phyloP scores from a whole-genome alignment of 169 alveolate genomes.

The Blepharisma undulans region DNA sequence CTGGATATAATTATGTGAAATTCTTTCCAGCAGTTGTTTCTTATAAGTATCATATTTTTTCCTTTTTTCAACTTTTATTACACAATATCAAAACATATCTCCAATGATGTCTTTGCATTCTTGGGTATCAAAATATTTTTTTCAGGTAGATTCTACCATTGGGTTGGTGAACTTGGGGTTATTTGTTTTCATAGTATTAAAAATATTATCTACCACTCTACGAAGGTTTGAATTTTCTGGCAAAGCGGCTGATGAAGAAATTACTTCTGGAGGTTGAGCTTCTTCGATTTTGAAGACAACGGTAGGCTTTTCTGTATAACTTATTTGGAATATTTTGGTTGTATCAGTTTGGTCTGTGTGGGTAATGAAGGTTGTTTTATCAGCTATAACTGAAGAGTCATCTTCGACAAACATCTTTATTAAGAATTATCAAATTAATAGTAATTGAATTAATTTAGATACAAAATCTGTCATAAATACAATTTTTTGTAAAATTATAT shows the following conservation, averaged over 20 bases:
- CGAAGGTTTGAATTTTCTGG: background rate
- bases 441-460: too few relatives aligned
- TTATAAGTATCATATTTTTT: conserved; percentile 33
- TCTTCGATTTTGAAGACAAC: background rate
- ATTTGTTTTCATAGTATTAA: background rate
- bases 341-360: too few relatives aligned
- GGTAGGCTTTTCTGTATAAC: too few relatives aligned
- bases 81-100: background rate
- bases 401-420: too few relatives aligned
- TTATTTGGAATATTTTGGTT: too few relatives aligned
- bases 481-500: too few relatives aligned
- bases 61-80: background rate
- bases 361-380: too few relatives aligned
- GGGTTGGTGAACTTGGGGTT: background rate
- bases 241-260: background rate
- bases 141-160: background rate
- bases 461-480: too few relatives aligned
- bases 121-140: background rate
- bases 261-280: background rate
- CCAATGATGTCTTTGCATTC: background rate
- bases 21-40: conserved; percentile 54
- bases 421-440: too few relatives aligned
- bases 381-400: too few relatives aligned
- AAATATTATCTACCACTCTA: conserved; percentile 15
- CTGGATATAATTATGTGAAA: conserved; percentile 54